Percentiles rank a stretch among this genome's conserved stretches.
phyloP scores from a whole-genome alignment of 1,284 basidiomycete genomes.

The Pisolithus thermaeus region DNA sequence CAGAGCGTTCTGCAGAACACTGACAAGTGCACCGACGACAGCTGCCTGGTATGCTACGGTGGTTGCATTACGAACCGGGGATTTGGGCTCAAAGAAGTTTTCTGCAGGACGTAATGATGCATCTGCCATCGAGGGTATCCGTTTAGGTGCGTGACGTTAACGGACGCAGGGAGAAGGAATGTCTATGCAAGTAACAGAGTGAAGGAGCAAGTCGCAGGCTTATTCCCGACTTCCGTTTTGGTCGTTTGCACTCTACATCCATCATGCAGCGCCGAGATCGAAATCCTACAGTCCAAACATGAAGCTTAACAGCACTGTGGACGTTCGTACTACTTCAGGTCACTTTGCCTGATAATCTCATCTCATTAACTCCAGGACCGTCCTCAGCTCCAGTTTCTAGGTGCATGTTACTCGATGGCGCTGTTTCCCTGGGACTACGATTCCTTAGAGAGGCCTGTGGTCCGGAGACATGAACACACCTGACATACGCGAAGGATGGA shows the following conservation, averaged over 20 bases:
- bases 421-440: slow-evolving; percentile 54
- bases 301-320: slow-evolving; percentile 23
- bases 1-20: slow-evolving; percentile 81
- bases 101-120: slow-evolving; percentile 16
- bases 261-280: neutral
- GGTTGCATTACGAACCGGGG: slow-evolving; percentile 54
- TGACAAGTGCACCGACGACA: slow-evolving; percentile 72
- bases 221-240: slow-evolving; percentile 9
- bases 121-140: slow-evolving; percentile 29
- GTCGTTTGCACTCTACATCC: neutral
- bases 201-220: slow-evolving; percentile 1
- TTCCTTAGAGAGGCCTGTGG: slow-evolving; percentile 45
- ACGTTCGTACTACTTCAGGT: slow-evolving; percentile 19
- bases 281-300: slow-evolving; percentile 12
- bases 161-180: slow-evolving; percentile 2
- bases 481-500: slow-evolving; percentile 38
- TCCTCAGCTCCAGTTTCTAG: slow-evolving; percentile 20
- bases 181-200: neutral
- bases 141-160: neutral
- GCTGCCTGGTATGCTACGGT: slow-evolving; percentile 64
- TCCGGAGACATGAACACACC: slow-evolving; percentile 32
- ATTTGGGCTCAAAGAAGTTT: slow-evolving; percentile 49
- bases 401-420: slow-evolving; percentile 32
- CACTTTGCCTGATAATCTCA: neutral
- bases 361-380: neutral